Percentiles rank a stretch among this genome's conserved stretches.
Evolutionary conservation across 176 grass and related monocot genomes (phyloP).

Genomic region (Oryza rufipogon): DNA sequence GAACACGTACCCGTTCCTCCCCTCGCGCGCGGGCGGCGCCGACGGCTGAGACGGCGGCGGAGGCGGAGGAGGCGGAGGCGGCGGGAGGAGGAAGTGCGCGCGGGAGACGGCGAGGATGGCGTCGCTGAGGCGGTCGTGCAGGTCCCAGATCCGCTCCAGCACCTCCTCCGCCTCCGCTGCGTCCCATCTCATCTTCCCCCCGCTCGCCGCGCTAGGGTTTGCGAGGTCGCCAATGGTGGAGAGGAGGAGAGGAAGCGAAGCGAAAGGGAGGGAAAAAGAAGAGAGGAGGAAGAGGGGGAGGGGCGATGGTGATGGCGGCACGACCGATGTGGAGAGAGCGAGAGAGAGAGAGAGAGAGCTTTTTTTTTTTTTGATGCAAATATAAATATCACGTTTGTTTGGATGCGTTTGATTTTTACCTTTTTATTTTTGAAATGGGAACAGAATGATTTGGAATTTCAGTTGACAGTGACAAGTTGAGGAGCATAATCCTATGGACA

Average conservation of each 20-base stretch:
- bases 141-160: slow-evolving; percentile 70
- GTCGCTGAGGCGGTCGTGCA: slow-evolving; percentile 73
- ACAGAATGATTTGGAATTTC: neutral
- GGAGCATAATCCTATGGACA: too few relatives aligned
- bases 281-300: too few relatives aligned
- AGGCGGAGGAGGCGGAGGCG: slow-evolving; percentile 11
- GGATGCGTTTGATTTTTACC: neutral
- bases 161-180: slow-evolving; percentile 47
- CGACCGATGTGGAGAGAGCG: slow-evolving; percentile 20
- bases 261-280: neutral
- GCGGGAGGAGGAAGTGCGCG: slow-evolving; percentile 43
- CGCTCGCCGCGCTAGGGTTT: neutral
- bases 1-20: slow-evolving; percentile 58
- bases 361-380: neutral
- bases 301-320: slow-evolving; percentile 8
- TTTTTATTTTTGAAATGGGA: too few relatives aligned
- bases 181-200: slow-evolving; percentile 47
- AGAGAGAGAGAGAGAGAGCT: neutral
- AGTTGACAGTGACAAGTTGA: neutral
- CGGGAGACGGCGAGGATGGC: slow-evolving; percentile 60
- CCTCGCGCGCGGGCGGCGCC: neutral
- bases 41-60: neutral
- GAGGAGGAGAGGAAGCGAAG: neutral
- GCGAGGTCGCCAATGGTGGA: neutral
- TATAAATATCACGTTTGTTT: neutral